A percentile compares a stretch with the other conserved stretches of the same genome.
phyloP scores from a whole-genome alignment of 805 yeast species.

The Kluyveromyces starmeri region DNA sequence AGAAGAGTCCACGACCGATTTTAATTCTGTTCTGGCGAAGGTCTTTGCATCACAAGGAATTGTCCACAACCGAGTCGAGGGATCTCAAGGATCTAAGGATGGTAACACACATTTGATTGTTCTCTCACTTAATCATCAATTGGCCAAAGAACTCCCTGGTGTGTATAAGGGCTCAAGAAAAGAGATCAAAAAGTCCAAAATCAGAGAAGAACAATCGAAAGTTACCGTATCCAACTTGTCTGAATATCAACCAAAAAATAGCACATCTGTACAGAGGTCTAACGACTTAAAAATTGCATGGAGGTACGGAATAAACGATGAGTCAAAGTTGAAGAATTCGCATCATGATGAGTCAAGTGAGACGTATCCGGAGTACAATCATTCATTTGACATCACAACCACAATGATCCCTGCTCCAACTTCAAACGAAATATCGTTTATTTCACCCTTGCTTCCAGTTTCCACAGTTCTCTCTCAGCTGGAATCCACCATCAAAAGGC shows the following conservation, averaged over 20 bases:
- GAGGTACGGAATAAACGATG: slow-evolving; percentile 64
- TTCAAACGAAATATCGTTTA: slow-evolving; percentile 48
- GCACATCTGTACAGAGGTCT: slow-evolving; percentile 14
- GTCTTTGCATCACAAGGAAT: slow-evolving; percentile 72
- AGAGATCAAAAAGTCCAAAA: slow-evolving; percentile 54
- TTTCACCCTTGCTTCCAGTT: slow-evolving; percentile 33
- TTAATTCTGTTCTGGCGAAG: slow-evolving; percentile 59
- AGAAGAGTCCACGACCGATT: slow-evolving; percentile 86
- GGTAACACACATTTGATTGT: slow-evolving; percentile 54
- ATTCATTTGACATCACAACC: slow-evolving; percentile 72
- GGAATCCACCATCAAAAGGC: slow-evolving; percentile 34
- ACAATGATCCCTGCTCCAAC: slow-evolving; percentile 59
- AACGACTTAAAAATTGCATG: slow-evolving; percentile 80
- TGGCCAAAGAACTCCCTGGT: slow-evolving; percentile 73
- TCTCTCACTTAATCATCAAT: slow-evolving; percentile 46
- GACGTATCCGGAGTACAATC: slow-evolving; percentile 44
- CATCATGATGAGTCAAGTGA: slow-evolving; percentile 19
- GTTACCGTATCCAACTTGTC: slow-evolving; percentile 61
- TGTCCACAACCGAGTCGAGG: slow-evolving; percentile 47
- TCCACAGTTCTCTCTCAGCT: slow-evolving; percentile 34
- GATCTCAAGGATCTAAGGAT: slow-evolving; percentile 12
- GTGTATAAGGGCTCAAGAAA: slow-evolving; percentile 58
- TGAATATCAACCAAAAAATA: slow-evolving; percentile 17
- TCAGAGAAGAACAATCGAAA: slow-evolving; percentile 49
- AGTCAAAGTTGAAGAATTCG: slow-evolving; percentile 17